Evolutionary conservation across 371 early-diverging fungal species (phyloP).

Genomic region (Funneliformis caledonium): DNA sequence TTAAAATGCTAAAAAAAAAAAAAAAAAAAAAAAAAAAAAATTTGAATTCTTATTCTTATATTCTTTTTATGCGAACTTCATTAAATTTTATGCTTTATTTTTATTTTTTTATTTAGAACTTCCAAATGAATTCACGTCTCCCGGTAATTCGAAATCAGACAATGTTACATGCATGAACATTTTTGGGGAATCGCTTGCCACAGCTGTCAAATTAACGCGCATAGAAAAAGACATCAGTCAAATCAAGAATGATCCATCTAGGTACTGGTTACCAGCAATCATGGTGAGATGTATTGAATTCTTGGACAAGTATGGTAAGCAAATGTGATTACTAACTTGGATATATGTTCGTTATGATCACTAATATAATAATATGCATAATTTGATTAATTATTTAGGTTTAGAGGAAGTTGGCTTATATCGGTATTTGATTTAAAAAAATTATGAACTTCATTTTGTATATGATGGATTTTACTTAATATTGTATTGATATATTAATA

Average conservation of each 20-base stretch:
- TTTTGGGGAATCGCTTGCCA: conserved; percentile 62
- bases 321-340: not conserved
- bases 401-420: conserved; percentile 65
- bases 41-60: not conserved
- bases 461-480: not conserved
- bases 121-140: not conserved
- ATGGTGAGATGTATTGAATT: conserved; percentile 82
- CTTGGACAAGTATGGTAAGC: conserved; percentile 59
- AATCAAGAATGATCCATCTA: conserved; percentile 45
- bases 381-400: conserved; percentile 47
- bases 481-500: conserved; percentile 4
- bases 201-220: conserved; percentile 57
- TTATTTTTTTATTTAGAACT: not conserved
- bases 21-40: not conserved
- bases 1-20: not conserved
- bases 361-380: not conserved
- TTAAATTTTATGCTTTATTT: not conserved
- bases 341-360: not conserved
- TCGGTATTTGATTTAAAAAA: conserved; percentile 44
- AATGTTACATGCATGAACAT: conserved; percentile 46
- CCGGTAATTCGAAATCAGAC: conserved; percentile 6
- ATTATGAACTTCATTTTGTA: not conserved
- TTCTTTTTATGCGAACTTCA: not conserved
- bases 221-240: conserved; percentile 43
- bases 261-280: conserved; percentile 69